Evolutionary conservation across 2,329 filamentous ascomycete species (phyloP).

Genomic region (Zopfia rhizophila): DNA sequence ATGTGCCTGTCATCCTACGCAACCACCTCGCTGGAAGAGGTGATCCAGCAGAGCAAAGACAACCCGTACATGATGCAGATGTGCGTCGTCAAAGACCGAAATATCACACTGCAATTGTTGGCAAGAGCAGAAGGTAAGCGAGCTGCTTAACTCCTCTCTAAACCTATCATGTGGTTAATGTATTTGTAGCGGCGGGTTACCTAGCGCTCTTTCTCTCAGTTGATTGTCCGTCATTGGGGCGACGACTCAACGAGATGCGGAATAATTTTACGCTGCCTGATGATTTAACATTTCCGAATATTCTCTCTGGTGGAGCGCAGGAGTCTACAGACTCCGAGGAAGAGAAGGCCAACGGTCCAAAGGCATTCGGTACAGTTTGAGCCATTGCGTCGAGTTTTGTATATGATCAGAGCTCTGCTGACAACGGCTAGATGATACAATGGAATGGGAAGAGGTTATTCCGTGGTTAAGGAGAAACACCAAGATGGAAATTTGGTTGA

Average conservation of each 20-base stretch:
- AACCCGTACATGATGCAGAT: constrained; percentile 63
- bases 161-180: too few relatives aligned
- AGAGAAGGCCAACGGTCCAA: constrained; percentile 26
- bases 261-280: constrained; percentile 63
- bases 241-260: constrained; percentile 64
- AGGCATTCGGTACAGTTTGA: constrained; percentile 23
- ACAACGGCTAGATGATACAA: constrained; percentile 23
- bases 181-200: constrained; percentile 57
- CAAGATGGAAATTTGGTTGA: constrained; percentile 61
- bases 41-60: constrained; percentile 62
- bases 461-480: constrained; percentile 61
- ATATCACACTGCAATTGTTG: constrained; percentile 54
- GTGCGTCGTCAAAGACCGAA: constrained; percentile 62
- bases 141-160: too few relatives aligned
- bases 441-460: constrained; percentile 62
- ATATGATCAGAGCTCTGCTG: not conserved
- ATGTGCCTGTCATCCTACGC: constrained; percentile 73
- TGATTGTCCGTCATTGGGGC: constrained; percentile 65
- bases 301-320: constrained; percentile 38
- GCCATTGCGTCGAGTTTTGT: too few relatives aligned
- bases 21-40: constrained; percentile 69
- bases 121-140: constrained; percentile 55
- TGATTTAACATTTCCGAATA: constrained; percentile 57
- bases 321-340: constrained; percentile 31
- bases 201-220: constrained; percentile 66